These are phyloP conservation scores for Linderniella brevidens DNA, from an alignment of 257 asterid genomes.

Conservation along the genomic window DNA sequence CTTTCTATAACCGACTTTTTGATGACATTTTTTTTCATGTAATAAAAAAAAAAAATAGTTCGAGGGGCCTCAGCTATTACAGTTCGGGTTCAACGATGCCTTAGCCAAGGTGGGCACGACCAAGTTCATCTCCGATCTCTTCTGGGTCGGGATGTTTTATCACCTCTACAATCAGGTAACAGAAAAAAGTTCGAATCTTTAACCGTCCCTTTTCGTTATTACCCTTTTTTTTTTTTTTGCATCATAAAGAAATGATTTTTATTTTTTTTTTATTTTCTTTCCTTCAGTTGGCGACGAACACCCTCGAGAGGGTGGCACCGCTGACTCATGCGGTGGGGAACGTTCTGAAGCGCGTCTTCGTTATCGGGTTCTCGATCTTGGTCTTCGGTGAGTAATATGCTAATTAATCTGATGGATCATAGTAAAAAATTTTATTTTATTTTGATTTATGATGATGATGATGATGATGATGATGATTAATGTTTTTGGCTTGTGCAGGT, in stretches of 20 bases:
- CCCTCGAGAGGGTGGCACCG: constrained; percentile 99
- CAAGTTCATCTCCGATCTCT: constrained; percentile 75
- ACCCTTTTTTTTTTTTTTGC: background rate
- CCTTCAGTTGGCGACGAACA: constrained; percentile 84
- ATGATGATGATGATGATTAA: background rate
- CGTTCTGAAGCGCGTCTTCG: constrained; percentile 96
- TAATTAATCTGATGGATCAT: background rate
- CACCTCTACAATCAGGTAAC: constrained; percentile 95
- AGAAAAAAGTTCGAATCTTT: background rate
- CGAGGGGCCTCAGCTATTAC: constrained; percentile 73
- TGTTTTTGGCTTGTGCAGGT: constrained; percentile 26
- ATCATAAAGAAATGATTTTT: background rate
- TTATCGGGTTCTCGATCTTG: constrained; percentile 89
- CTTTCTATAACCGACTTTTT: background rate
- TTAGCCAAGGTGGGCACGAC: constrained; percentile 78
- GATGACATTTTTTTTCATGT: too few species aligned
- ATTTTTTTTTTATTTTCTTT: constrained; percentile 1
- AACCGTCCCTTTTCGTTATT: background rate
- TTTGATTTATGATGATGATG: background rate
- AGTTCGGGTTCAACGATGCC: constrained; percentile 73
- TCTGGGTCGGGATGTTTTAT: constrained; percentile 99
- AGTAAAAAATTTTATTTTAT: background rate
- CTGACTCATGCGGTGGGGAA: constrained; percentile 97
- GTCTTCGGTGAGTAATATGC: constrained; percentile 46
- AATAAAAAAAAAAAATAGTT: constrained; percentile 19